Evolutionary conservation across 345 rosid genomes (phyloP).

Genomic region (Toxicodendron radicans): DNA sequence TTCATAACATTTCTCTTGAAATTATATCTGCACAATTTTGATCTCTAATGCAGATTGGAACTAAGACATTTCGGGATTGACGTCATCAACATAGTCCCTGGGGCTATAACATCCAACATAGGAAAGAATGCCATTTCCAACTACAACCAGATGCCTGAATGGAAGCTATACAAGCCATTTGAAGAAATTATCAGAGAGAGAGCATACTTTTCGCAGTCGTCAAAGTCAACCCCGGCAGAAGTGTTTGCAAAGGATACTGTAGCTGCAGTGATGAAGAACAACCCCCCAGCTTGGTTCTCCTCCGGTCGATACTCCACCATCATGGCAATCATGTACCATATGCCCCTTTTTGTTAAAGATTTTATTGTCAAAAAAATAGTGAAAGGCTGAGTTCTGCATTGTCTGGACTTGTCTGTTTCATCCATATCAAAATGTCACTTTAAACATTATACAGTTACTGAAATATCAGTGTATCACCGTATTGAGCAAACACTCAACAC

Average conservation of each 20-base stretch:
- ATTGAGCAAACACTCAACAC: too few relatives aligned
- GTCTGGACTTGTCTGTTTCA: too few relatives aligned
- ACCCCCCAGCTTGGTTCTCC: slow-evolving; percentile 84
- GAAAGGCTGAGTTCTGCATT: slow-evolving; percentile 32
- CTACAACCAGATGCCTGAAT: slow-evolving; percentile 48
- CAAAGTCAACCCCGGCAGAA: slow-evolving; percentile 60
- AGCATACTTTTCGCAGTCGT: slow-evolving; percentile 53
- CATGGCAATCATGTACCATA: slow-evolving; percentile 53
- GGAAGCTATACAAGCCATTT: slow-evolving; percentile 72
- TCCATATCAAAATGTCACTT: too few relatives aligned
- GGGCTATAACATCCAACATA: too few relatives aligned
- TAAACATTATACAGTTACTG: too few relatives aligned
- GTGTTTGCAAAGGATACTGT: slow-evolving; percentile 73
- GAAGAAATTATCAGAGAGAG: slow-evolving; percentile 57
- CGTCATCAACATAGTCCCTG: too few relatives aligned
- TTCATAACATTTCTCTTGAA: too few relatives aligned
- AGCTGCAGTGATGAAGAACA: slow-evolving; percentile 51
- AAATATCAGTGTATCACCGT: too few relatives aligned
- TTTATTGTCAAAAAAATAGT: slow-evolving; percentile 43
- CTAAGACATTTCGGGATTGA: slow-evolving; percentile 34
- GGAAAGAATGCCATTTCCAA: too few relatives aligned
- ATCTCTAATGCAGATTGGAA: slow-evolving; percentile 46
- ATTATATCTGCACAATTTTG: too few relatives aligned
- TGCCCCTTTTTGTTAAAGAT: slow-evolving; percentile 66
- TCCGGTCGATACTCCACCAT: slow-evolving; percentile 58